Evolutionary conservation across 176 grass and related monocot species (phyloP).

Genomic region (Aegilops tauschii): DNA sequence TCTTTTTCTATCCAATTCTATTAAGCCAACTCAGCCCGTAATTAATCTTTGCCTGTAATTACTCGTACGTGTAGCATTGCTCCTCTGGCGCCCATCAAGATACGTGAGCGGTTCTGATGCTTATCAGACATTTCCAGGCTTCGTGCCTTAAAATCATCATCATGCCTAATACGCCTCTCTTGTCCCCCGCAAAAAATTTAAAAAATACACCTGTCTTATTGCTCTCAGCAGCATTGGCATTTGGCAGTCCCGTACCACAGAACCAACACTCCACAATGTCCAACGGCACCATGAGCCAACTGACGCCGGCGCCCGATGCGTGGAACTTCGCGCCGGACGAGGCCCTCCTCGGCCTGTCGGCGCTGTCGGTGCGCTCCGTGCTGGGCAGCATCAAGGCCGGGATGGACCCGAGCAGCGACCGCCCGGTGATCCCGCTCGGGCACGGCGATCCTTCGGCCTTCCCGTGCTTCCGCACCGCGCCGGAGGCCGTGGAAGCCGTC

Average conservation of each 20-base stretch:
- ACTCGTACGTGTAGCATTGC: too few relatives aligned
- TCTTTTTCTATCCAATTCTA: too few relatives aligned
- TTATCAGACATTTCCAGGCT: too few relatives aligned
- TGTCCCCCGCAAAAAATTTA: too few relatives aligned
- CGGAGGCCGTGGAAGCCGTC: slow-evolving; percentile 55
- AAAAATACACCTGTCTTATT: not conserved
- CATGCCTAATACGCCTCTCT: too few relatives aligned
- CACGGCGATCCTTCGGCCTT: slow-evolving; percentile 62
- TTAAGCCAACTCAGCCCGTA: too few relatives aligned
- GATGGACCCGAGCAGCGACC: not conserved
- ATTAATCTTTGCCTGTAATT: too few relatives aligned
- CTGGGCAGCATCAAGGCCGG: slow-evolving; percentile 38
- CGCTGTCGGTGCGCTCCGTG: slow-evolving; percentile 47
- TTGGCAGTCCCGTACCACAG: not conserved
- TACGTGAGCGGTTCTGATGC: too few relatives aligned
- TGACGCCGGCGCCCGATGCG: not conserved
- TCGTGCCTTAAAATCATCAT: too few relatives aligned
- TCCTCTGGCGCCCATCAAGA: too few relatives aligned
- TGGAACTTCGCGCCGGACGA: slow-evolving; percentile 56
- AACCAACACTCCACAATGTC: slow-evolving; percentile 13
- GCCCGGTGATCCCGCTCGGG: slow-evolving; percentile 45
- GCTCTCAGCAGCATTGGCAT: not conserved
- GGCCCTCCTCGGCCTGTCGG: slow-evolving; percentile 25
- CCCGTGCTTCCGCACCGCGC: slow-evolving; percentile 49
- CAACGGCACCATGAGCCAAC: not conserved